Percentiles rank a stretch among this genome's conserved stretches.
Conservation (phyloP, 768 basidiomycete genomes). For the Lactarius deliciosus region DNA sequence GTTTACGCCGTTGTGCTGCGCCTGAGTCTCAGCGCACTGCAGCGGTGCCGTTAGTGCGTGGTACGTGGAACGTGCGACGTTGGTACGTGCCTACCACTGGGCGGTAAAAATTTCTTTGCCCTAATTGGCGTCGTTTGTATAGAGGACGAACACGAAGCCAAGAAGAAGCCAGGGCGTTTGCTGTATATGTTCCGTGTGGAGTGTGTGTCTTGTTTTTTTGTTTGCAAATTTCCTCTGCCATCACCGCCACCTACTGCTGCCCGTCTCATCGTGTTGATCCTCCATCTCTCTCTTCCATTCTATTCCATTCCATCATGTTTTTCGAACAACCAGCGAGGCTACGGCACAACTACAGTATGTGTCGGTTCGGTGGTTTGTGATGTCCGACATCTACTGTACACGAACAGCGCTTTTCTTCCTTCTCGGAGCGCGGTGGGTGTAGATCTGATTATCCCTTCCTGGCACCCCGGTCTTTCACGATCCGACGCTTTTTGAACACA, state of each 20-base stretch:
- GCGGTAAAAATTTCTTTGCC: background rate
- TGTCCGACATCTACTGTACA: background rate
- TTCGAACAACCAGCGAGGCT: background rate
- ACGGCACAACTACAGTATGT: background rate
- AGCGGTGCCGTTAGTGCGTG: slow-evolving; percentile 24
- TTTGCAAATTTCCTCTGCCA: background rate
- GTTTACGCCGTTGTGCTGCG: background rate
- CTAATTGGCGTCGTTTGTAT: background rate
- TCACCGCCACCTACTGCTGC: slow-evolving; percentile 26
- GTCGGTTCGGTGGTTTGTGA: background rate
- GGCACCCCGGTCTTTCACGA: background rate
- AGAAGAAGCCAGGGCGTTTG: slow-evolving; percentile 10
- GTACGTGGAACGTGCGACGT: background rate
- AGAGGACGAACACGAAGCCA: background rate
- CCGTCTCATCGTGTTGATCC: slow-evolving; percentile 22
- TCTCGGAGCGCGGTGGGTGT: background rate
- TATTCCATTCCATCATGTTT: background rate
- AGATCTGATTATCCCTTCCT: background rate
- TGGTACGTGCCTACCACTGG: background rate
- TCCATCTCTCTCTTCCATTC: background rate
- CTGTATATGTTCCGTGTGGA: too few species aligned
- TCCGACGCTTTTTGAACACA: background rate
- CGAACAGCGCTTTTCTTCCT: background rate
- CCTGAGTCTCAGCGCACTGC: background rate
- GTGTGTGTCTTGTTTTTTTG: background rate